phyloP scores from a whole-genome alignment of 331 rosid genomes.

The Rosa hybrid region DNA sequence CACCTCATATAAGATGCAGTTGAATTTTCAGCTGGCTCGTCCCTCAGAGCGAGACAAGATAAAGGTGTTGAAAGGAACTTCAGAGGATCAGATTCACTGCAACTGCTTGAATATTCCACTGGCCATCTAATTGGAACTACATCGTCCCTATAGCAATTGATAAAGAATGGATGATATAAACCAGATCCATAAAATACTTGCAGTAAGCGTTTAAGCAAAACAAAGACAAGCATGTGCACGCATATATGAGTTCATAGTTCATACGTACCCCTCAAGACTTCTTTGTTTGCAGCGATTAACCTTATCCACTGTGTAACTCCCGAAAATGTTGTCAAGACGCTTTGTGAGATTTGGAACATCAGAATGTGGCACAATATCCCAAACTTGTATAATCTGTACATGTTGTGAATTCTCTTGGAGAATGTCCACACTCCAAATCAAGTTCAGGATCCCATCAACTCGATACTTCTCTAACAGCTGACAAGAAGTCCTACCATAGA shows the following conservation, averaged over 20 bases:
- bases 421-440: constrained; percentile 48
- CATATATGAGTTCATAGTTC: neutral
- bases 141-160: neutral
- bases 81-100: constrained; percentile 31
- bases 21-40: constrained; percentile 5
- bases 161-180: too few species aligned
- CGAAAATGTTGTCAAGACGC: constrained; percentile 14
- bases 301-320: neutral
- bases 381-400: constrained; percentile 45
- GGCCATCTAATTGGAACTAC: constrained; percentile 2
- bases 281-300: constrained; percentile 38
- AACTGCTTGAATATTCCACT: neutral
- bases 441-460: constrained; percentile 32
- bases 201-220: neutral
- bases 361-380: constrained; percentile 40
- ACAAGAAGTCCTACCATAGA: constrained; percentile 20
- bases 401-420: constrained; percentile 30
- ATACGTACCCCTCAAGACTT: constrained; percentile 37
- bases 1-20: neutral
- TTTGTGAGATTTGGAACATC: constrained; percentile 27
- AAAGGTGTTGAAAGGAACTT: constrained; percentile 29
- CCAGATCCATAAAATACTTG: neutral
- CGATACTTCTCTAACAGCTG: constrained; percentile 31
- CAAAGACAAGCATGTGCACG: neutral
- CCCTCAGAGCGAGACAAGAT: constrained; percentile 17